phyloP scores from a whole-genome alignment of 345 rosid genomes.

The Excoecaria agallocha region DNA sequence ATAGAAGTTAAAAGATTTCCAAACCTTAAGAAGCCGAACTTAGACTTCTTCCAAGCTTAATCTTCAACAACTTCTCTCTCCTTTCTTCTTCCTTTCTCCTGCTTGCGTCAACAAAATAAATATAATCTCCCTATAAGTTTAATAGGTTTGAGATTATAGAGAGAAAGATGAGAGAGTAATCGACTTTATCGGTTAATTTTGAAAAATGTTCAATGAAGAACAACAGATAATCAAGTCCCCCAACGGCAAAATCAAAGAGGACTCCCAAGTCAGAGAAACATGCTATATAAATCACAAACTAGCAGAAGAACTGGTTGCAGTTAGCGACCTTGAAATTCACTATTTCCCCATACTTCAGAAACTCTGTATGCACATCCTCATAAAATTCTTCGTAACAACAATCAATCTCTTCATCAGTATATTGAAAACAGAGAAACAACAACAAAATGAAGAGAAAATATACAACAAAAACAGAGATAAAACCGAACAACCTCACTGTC shows the following conservation, averaged over 20 bases:
- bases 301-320: constrained; percentile 9
- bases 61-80: too few species aligned
- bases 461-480: neutral
- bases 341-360: constrained; percentile 88
- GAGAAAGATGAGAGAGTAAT: neutral
- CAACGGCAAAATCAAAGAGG: neutral
- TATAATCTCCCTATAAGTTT: neutral
- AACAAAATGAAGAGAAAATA: constrained; percentile 16
- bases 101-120: neutral
- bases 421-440: constrained; percentile 45
- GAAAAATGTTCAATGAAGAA: neutral
- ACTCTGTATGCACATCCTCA: constrained; percentile 97
- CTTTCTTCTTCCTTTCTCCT: too few species aligned
- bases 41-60: too few species aligned
- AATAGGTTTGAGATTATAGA: constrained; percentile 1
- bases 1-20: too few species aligned
- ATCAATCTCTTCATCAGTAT: constrained; percentile 91
- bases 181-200: neutral
- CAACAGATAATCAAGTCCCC: neutral
- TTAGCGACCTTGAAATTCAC: constrained; percentile 87
- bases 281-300: neutral
- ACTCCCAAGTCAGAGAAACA: neutral
- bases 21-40: too few species aligned
- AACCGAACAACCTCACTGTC: too few species aligned
- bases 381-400: constrained; percentile 81